Percentiles rank a stretch among this genome's conserved stretches.
Evolutionary conservation across 306 rosid genomes (phyloP).

Genomic region (Vigna radiata): DNA sequence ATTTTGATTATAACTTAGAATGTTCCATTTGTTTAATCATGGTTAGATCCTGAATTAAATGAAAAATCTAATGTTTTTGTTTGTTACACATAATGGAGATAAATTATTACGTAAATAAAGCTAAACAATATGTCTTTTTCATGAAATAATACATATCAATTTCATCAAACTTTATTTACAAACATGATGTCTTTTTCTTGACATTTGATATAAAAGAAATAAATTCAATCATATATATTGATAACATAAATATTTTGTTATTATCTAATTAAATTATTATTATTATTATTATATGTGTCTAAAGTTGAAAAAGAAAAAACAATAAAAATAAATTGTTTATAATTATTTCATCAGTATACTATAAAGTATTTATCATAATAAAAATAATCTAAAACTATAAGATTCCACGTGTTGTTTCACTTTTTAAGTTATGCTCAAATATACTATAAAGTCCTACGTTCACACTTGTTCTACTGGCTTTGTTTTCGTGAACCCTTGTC

Average conservation of each 20-base stretch:
- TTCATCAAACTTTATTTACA: too few relatives aligned
- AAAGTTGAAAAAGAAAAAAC: not conserved
- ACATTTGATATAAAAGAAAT: not conserved
- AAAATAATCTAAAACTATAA: not conserved
- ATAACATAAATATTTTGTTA: not conserved
- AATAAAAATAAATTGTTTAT: too few relatives aligned
- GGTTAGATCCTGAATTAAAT: not conserved
- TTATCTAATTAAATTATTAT: not conserved
- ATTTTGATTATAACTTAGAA: too few relatives aligned
- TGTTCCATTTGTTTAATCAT: too few relatives aligned
- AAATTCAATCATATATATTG: not conserved
- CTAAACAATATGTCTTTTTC: not conserved
- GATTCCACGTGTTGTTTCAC: conserved; percentile 3
- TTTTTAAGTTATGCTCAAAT: not conserved
- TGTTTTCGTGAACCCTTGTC: not conserved
- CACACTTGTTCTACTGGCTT: not conserved
- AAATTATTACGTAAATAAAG: not conserved
- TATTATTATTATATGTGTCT: not conserved
- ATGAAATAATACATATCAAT: not conserved
- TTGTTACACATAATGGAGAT: not conserved
- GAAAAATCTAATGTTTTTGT: not conserved
- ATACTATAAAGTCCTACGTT: not conserved
- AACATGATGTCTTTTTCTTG: not conserved
- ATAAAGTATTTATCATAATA: too few relatives aligned
- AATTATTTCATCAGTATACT: too few relatives aligned